Evolutionary conservation across 2,329 filamentous ascomycete genomes (phyloP), one percentile per base, ranked within the genome.

Genomic region (Cladobotryum mycophilum): DNA sequence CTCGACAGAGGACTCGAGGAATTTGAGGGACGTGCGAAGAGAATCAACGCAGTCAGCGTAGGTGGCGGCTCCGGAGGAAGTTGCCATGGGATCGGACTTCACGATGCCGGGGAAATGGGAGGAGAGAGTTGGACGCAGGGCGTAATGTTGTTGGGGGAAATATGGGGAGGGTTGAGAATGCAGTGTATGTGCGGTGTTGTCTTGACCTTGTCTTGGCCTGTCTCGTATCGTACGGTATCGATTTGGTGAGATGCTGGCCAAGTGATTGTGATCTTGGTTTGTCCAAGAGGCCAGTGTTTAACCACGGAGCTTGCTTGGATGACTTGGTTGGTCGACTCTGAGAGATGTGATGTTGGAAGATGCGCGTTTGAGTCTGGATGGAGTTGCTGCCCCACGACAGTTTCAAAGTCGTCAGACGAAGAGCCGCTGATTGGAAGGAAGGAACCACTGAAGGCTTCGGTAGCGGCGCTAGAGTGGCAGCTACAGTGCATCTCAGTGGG

Each of bases 1-100:
- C 41, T 72, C 65, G 38, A 84, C 80, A 12, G 81, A 81, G 5
- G 78, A 79, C 52, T 82, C 76, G 60, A 84, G 79, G 60, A 78
- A 80, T 53, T 74, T 73, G 55, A 83, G 76, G n/a, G 80, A 82
- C 44, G 71, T 72, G 61, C 79, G 78, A 18, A 84, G 73, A 17
- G 80, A 80, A 48, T 76, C 65, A 53, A 84, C 80, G 69, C 80
- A 84, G 67, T 80, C 78, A 55, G 67, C 67, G 67, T 82, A 82
- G 34, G 70, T 68, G 30, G 65, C 56, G 45, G 65, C 54, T 44
- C 61, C 58, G 47, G 61, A 56, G 49, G 54, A 55, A 46, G 59
- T 51, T 11, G 58, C 51, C 53, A 57, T 56, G 53, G 50, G 37
- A 22, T 43, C 45, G 50, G 50, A 50, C 33, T 50, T 50, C 42